These are phyloP conservation scores for Peltaster fructicola DNA, from an alignment of 2,329 filamentous ascomycete genomes.

Conservation along the genomic window DNA sequence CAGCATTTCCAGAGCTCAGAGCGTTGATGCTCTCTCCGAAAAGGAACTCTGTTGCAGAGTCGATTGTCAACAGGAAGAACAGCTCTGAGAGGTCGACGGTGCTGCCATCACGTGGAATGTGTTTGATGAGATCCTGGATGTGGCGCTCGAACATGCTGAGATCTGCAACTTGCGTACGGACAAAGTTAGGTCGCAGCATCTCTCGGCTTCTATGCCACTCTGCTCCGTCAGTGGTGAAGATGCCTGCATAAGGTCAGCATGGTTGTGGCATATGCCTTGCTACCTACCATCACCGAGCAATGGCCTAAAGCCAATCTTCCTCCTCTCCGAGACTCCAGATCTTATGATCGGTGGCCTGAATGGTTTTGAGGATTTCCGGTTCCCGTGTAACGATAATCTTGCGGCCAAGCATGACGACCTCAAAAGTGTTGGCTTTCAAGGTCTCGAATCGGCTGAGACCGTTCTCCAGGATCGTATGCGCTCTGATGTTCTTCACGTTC, in stretches of 20 bases:
- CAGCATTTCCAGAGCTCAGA: conserved; percentile 9
- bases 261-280: neutral
- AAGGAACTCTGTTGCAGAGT: conserved; percentile 50
- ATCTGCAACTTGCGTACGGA: conserved; percentile 34
- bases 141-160: conserved; percentile 42
- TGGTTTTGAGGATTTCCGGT: conserved; percentile 30
- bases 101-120: conserved; percentile 35
- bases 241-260: conserved; percentile 6
- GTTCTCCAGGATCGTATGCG: conserved; percentile 20
- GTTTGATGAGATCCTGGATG: conserved; percentile 38
- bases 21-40: conserved; percentile 35
- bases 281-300: conserved; percentile 25
- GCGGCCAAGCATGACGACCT: conserved; percentile 16
- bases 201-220: conserved; percentile 22
- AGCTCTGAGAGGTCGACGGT: conserved; percentile 41
- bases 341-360: conserved; percentile 28
- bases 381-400: conserved; percentile 25
- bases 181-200: conserved; percentile 37
- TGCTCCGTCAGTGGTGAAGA: conserved; percentile 29
- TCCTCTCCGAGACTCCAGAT: conserved; percentile 25
- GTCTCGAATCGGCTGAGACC: conserved; percentile 18
- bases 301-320: conserved; percentile 21
- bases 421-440: conserved; percentile 22
- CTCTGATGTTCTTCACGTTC: conserved; percentile 22
- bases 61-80: conserved; percentile 49